These are phyloP conservation scores for Ilyonectria sp. DNA, from an alignment of 2,329 filamentous ascomycete species.

Conservation along the genomic window DNA sequence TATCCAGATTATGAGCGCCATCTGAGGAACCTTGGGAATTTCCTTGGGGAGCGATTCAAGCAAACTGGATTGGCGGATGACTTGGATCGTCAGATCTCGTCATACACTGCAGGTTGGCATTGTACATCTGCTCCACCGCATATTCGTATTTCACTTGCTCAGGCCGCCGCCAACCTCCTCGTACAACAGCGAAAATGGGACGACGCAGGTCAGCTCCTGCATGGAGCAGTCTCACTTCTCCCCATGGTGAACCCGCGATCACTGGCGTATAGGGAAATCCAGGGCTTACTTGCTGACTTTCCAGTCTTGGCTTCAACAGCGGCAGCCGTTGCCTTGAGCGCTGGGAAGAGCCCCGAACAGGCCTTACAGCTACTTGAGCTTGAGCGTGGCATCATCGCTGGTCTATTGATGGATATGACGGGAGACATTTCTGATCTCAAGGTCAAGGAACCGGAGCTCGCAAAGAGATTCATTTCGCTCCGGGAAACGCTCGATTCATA, in stretches of 20 bases:
- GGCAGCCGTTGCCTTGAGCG: not conserved
- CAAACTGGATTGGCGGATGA: too few relatives aligned
- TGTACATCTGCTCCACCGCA: not conserved
- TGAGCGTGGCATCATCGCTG: slow-evolving; percentile 8
- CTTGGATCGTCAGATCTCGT: too few relatives aligned
- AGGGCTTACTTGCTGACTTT: not conserved
- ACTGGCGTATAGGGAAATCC: slow-evolving; percentile 1
- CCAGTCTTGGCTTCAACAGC: slow-evolving; percentile 1
- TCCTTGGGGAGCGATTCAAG: too few relatives aligned
- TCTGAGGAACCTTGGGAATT: too few relatives aligned
- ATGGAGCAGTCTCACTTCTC: not conserved
- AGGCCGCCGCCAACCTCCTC: too few relatives aligned
- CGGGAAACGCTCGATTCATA: not conserved
- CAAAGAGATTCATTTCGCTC: not conserved
- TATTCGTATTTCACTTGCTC: not conserved
- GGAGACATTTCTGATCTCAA: not conserved
- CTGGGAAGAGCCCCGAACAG: not conserved
- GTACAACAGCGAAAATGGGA: not conserved
- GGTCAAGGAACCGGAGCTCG: not conserved
- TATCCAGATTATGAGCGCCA: too few relatives aligned
- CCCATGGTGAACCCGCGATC: slow-evolving; percentile 5
- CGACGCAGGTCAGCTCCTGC: not conserved
- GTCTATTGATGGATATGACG: not conserved
- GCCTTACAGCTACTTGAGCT: slow-evolving; percentile 4
- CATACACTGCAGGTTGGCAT: slow-evolving; percentile 1